A percentile compares a stretch with the other conserved stretches of the same genome.
Conservation (phyloP, 495 filamentous ascomycete species). For the Aspergillus sclerotioniger region DNA sequence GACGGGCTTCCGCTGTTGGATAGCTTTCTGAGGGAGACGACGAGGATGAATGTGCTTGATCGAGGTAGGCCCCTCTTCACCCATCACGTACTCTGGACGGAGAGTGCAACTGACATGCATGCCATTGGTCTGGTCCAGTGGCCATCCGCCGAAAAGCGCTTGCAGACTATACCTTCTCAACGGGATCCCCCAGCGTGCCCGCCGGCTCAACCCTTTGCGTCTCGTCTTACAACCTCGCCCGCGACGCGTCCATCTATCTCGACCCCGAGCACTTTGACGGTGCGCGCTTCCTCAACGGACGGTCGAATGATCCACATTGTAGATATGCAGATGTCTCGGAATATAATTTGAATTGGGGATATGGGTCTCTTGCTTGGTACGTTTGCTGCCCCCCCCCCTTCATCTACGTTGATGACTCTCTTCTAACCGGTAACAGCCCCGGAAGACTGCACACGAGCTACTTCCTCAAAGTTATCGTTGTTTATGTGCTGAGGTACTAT, state of each 20-base stretch:
- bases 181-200: neutral
- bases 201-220: neutral
- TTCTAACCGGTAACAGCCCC: neutral
- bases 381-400: neutral
- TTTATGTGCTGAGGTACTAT: neutral
- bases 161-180: neutral
- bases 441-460: neutral
- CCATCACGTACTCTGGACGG: too few species aligned
- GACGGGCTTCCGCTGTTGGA: too few species aligned
- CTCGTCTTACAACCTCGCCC: neutral
- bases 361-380: neutral
- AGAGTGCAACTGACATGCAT: too few species aligned
- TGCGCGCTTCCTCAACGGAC: constrained; percentile 5
- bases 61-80: too few species aligned
- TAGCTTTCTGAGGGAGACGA: too few species aligned
- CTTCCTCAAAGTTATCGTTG: neutral
- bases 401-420: neutral
- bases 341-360: constrained; percentile 9
- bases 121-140: neutral
- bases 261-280: neutral
- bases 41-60: too few species aligned
- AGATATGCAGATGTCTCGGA: constrained; percentile 8
- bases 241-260: neutral
- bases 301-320: neutral
- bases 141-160: neutral